These are phyloP conservation scores for Phytophthora pisi DNA, from an alignment of 352 stramenopile genomes.

Conservation along the genomic window DNA sequence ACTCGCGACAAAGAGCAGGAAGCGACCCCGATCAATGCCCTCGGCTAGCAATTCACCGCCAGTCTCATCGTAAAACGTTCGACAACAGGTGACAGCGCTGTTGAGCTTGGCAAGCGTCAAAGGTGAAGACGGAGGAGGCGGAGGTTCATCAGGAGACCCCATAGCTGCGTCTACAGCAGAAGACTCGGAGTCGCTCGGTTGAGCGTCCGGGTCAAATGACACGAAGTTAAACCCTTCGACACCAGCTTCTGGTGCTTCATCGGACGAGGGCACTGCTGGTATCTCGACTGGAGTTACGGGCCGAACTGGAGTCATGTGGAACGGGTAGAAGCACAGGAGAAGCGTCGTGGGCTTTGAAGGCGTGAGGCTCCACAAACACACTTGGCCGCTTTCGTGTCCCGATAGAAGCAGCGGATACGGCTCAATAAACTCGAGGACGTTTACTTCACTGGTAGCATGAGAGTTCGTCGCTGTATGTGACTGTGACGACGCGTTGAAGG, in stretches of 20 bases:
- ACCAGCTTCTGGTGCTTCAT: constrained; percentile 11
- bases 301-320: constrained; percentile 31
- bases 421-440: constrained; percentile 72
- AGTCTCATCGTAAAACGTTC: constrained; percentile 68
- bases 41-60: constrained; percentile 56
- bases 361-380: constrained; percentile 67
- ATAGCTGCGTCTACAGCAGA: not conserved
- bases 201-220: not conserved
- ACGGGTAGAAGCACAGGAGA: constrained; percentile 48
- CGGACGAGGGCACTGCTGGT: not conserved
- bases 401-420: constrained; percentile 75
- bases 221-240: not conserved
- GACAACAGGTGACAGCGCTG: constrained; percentile 51
- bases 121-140: constrained; percentile 18
- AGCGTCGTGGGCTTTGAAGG: constrained; percentile 50
- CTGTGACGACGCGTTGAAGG: constrained; percentile 16
- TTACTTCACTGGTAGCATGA: constrained; percentile 52
- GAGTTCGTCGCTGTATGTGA: constrained; percentile 1
- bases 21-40: constrained; percentile 52
- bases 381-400: constrained; percentile 69
- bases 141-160: not conserved
- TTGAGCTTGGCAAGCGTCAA: constrained; percentile 30
- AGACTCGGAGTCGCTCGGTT: not conserved
- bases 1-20: constrained; percentile 49
- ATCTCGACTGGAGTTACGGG: constrained; percentile 6